phyloP scores from a whole-genome alignment of 768 basidiomycete species.

The Favolaschia claudopus region DNA sequence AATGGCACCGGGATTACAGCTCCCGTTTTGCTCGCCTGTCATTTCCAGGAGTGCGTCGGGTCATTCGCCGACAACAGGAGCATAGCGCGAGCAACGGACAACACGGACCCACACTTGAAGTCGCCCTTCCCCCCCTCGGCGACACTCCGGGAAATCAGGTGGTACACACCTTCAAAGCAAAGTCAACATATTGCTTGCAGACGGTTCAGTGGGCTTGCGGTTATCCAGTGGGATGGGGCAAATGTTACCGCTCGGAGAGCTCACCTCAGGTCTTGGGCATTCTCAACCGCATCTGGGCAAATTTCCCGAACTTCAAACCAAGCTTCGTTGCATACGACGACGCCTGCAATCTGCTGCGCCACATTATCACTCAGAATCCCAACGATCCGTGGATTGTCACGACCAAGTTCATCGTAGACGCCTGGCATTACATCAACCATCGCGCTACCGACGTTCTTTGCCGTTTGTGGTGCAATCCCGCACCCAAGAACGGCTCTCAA shows the following conservation, averaged over 20 bases:
- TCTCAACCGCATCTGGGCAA: slow-evolving; percentile 11
- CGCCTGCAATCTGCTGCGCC: slow-evolving; percentile 18
- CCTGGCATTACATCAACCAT: slow-evolving; percentile 9
- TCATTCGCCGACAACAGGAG: slow-evolving; percentile 4
- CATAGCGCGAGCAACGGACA: not conserved
- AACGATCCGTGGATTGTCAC: slow-evolving; percentile 6
- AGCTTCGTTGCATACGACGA: slow-evolving; percentile 20
- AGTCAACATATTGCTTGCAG: slow-evolving; percentile 20
- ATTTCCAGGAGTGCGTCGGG: slow-evolving; percentile 2
- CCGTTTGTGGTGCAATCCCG: no score
- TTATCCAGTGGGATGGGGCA: slow-evolving; percentile 24
- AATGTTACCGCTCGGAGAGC: slow-evolving; percentile 26
- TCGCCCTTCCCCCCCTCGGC: not conserved
- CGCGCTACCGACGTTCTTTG: slow-evolving; percentile 13
- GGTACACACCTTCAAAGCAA: slow-evolving; percentile 20
- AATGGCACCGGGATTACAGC: not conserved
- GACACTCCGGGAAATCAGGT: slow-evolving; percentile 7
- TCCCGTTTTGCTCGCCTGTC: not conserved
- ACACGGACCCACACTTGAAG: not conserved
- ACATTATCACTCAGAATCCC: no score
- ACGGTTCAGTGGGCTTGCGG: slow-evolving; percentile 28
- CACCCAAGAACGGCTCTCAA: slow-evolving; percentile 21
- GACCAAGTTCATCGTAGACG: slow-evolving; percentile 22
- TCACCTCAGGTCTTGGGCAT: slow-evolving; percentile 19
- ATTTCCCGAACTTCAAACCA: not conserved